These are phyloP conservation scores for Backusella psychrophila DNA, from an alignment of 192 early-diverging fungal species.

Conservation along the genomic window DNA sequence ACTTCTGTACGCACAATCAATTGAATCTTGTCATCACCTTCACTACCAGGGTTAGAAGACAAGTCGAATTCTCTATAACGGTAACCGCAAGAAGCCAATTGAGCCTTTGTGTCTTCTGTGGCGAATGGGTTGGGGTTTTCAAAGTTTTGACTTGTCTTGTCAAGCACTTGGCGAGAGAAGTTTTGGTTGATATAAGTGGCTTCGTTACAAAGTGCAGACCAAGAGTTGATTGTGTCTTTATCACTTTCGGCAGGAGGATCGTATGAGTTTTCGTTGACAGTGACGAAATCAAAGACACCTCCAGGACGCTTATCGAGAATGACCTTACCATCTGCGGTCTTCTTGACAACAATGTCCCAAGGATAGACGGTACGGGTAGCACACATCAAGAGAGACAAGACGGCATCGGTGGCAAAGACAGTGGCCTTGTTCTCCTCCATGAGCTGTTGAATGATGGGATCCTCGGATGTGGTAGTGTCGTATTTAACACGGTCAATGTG, in stretches of 20 bases:
- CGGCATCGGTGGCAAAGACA: constrained; percentile 90
- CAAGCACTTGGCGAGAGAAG: constrained; percentile 80
- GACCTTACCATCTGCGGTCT: constrained; percentile 75
- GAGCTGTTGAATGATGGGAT: constrained; percentile 73
- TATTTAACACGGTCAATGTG: constrained; percentile 63
- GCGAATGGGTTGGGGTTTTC: constrained; percentile 79
- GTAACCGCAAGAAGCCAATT: constrained; percentile 68
- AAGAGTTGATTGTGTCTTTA: constrained; percentile 88
- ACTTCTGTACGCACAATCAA: constrained; percentile 89
- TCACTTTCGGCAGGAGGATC: constrained; percentile 93
- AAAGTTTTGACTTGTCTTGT: constrained; percentile 48
- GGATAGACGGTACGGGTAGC: constrained; percentile 87
- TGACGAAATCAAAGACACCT: constrained; percentile 76
- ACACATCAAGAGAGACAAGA: constrained; percentile 92
- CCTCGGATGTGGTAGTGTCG: constrained; percentile 83
- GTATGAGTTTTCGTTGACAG: constrained; percentile 94
- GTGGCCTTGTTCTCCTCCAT: constrained; percentile 45
- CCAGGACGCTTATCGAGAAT: constrained; percentile 92
- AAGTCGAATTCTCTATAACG: constrained; percentile 89
- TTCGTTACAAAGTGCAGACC: constrained; percentile 80
- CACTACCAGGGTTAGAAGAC: constrained; percentile 37
- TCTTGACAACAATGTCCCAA: constrained; percentile 94
- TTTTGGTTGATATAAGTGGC: constrained; percentile 84
- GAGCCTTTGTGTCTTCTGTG: constrained; percentile 41
- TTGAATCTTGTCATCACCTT: constrained; percentile 59